Conservation (phyloP, 805 yeast genomes). For the Zygotorulaspora sp. region DNA sequence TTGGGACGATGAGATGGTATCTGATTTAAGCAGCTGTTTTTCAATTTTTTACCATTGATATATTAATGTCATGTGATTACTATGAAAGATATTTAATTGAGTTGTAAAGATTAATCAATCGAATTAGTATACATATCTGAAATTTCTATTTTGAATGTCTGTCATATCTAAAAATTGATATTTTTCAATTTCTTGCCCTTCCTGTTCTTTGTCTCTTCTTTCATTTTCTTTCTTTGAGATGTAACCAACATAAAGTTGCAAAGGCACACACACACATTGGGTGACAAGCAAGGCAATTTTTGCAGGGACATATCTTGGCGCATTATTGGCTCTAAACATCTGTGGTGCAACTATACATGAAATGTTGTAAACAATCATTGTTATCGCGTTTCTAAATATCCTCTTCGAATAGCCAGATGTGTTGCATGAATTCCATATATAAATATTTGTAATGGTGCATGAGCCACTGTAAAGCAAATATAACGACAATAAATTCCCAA, state of each 20-base stretch:
- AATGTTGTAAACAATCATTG: conserved; percentile 55
- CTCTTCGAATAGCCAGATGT: conserved; percentile 61
- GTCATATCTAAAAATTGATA: conserved; percentile 54
- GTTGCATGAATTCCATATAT: conserved; percentile 58
- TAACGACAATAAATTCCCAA: conserved; percentile 47
- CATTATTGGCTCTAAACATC: conserved; percentile 47
- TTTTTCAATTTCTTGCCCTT: conserved; percentile 32
- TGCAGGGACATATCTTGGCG: conserved; percentile 55
- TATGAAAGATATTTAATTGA: background rate
- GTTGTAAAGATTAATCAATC: background rate
- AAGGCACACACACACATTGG: conserved; percentile 43
- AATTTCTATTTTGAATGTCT: conserved; percentile 52
- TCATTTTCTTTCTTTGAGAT: conserved; percentile 47
- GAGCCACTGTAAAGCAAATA: conserved; percentile 53
- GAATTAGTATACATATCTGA: conserved; percentile 45
- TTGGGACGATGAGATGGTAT: conserved; percentile 3
- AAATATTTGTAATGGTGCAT: conserved; percentile 52
- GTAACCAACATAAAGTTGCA: conserved; percentile 41
- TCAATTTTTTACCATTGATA: background rate
- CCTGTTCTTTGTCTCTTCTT: conserved; percentile 42
- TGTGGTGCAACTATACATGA: conserved; percentile 64
- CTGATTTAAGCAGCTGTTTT: conserved; percentile 12
- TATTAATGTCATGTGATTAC: background rate
- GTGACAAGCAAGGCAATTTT: conserved; percentile 52
- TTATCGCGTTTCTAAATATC: conserved; percentile 48